Evolutionary conservation across 1,139 yeast genomes (phyloP).

Genomic region (Lizanozyma gosingica): DNA sequence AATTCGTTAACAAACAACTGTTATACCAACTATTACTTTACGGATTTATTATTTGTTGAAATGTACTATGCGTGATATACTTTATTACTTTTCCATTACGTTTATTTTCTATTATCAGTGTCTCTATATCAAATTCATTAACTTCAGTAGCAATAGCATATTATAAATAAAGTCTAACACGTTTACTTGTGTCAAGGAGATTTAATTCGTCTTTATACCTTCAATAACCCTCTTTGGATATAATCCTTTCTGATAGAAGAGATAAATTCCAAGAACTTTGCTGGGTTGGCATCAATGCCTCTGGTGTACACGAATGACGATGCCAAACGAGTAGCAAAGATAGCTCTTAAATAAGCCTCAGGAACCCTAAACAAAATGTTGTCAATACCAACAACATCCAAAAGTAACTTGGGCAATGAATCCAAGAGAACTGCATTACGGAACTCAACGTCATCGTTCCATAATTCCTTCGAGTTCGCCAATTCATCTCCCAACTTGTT

Average conservation of each 20-base stretch:
- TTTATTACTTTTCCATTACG: too few relatives aligned
- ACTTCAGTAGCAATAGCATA: not conserved
- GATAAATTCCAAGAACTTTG: constrained; percentile 71
- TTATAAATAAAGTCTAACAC: not conserved
- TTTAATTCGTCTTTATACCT: not conserved
- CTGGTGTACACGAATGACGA: constrained; percentile 82
- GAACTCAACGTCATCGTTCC: constrained; percentile 73
- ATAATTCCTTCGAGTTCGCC: constrained; percentile 70
- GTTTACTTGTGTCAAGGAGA: too few relatives aligned
- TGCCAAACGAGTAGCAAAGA: constrained; percentile 85
- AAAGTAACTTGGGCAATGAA: constrained; percentile 71
- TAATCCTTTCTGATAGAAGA: constrained; percentile 35
- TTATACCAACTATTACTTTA: too few relatives aligned
- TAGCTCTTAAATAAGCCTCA: constrained; percentile 75
- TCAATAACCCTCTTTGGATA: constrained; percentile 17
- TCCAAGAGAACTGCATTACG: constrained; percentile 69
- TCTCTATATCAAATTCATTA: not conserved
- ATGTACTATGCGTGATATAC: too few relatives aligned
- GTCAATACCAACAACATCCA: constrained; percentile 69
- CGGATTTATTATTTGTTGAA: too few relatives aligned
- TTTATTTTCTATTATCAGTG: too few relatives aligned
- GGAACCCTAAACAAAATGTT: constrained; percentile 73
- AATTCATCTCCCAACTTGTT: constrained; percentile 87
- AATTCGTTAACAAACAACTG: too few relatives aligned
- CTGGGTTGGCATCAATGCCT: constrained; percentile 79